Conservation (phyloP, 2,329 filamentous ascomycete genomes). For the Arthroderma sp. region DNA sequence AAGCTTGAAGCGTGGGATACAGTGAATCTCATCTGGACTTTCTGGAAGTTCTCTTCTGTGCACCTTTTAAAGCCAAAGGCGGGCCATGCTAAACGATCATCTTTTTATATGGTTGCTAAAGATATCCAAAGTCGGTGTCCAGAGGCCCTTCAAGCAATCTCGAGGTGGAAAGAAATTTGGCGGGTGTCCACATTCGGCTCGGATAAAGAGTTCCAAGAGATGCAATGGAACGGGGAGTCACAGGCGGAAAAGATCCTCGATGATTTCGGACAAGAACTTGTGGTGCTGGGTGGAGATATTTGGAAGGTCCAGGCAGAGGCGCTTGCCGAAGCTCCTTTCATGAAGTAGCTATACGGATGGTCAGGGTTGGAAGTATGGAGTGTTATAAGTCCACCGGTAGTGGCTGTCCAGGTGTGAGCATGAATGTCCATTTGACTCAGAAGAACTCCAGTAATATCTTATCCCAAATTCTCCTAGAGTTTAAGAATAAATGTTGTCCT, state of each 20-base stretch:
- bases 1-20: constrained; percentile 32
- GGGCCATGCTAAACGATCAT: constrained; percentile 32
- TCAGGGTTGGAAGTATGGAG: no score
- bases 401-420: no score
- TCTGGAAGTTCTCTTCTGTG: constrained; percentile 32
- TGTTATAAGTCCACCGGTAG: no score
- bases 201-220: no score
- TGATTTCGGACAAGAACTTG: neutral
- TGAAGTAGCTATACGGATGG: neutral
- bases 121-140: neutral
- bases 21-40: constrained; percentile 24
- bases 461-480: no score
- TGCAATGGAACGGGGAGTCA: no score
- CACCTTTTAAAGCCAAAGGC: constrained; percentile 33
- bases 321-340: neutral
- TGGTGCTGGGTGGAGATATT: neutral
- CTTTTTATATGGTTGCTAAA: constrained; percentile 32
- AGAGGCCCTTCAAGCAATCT: no score
- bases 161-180: no score
- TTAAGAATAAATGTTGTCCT: no score
- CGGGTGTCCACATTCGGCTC: no score
- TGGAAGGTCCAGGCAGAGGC: neutral
- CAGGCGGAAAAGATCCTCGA: neutral
- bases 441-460: no score
- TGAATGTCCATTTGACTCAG: no score